Evolutionary conservation across 2,329 filamentous ascomycete genomes (phyloP), one percentile per base, ranked within the genome.

Genomic region (Sarocladium oryzae): DNA sequence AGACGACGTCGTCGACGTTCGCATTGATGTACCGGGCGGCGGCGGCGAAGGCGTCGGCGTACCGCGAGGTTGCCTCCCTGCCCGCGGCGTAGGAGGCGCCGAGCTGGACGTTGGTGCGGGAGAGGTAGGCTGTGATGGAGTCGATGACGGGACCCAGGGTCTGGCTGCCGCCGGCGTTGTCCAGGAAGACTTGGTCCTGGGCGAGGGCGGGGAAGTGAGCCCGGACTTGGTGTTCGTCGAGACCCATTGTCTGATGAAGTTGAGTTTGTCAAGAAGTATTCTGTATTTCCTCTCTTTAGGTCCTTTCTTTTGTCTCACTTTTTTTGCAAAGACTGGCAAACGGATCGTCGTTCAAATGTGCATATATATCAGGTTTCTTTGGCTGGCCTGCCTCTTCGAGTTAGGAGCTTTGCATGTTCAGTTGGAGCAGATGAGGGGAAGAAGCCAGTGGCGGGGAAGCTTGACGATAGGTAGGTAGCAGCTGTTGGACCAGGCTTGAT

Each of bases 111-210:
- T 91, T 90, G 55, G 75, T 84, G 24, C 75, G 76, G 33, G 76
- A 70, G 8, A 90, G 74, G 58, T 91, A 90, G 21, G 81, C 72
- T 1, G 72, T 72, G 51, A 91, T 82, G 1, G 78, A 76, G 51
- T 86, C 77, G 53, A 85, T 81, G 15, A 88, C 88, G 15, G 76
- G 71, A 23, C 78, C 79, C 3, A 91, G 69, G 1, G 81, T 75
- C 60, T 91, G 87, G 61, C 82, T 88, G 33, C 87, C 87, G 16
- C 87, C 87, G 10, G 86, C 88, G 62, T 91, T 91, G 62, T 92
- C 87, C 57, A 91, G 78, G 63, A 79, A 89, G 48, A 90, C 74
- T 60, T 89, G 85, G 43, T 82, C 72, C 54, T 82, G 75, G 36
- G 75, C 67, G 35, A 91, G 66, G 13, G 86, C 84, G 30, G 87